Conservation (phyloP, 306 rosid species). For the Luffa acutangula region DNA sequence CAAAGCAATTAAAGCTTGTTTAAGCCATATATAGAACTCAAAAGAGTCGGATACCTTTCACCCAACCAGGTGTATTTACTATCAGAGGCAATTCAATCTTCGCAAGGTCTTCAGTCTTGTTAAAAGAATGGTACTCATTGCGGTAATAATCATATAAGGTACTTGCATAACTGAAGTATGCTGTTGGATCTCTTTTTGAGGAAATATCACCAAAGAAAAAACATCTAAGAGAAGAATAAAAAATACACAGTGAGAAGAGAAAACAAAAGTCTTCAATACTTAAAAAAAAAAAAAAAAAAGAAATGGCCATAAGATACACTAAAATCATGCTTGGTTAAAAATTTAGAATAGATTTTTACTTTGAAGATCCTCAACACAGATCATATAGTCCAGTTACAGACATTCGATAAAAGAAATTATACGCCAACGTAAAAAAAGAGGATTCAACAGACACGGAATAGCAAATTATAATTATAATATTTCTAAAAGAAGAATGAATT, state of each 20-base stretch:
- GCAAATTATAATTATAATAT: background rate
- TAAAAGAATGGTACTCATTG: conserved; percentile 27
- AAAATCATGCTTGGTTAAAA: background rate
- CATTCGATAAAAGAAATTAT: background rate
- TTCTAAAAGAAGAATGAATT: background rate
- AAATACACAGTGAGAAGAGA: background rate
- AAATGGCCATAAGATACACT: background rate
- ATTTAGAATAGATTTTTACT: background rate
- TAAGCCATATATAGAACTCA: background rate
- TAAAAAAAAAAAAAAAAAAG: background rate
- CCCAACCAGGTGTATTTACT: conserved; percentile 93
- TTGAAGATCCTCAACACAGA: background rate
- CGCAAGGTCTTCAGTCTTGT: conserved; percentile 21
- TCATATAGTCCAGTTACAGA: background rate
- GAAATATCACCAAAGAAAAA: conserved; percentile 86
- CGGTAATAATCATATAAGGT: conserved; percentile 48
- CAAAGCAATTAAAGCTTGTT: background rate
- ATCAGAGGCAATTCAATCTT: conserved; percentile 62
- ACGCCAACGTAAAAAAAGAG: background rate
- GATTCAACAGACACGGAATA: background rate
- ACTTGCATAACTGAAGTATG: conserved; percentile 36
- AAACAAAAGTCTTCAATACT: background rate
- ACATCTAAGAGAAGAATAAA: conserved; percentile 32
- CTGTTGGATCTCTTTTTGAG: conserved; percentile 57
- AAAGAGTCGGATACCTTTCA: conserved; percentile 48